phyloP scores from a whole-genome alignment of 1,284 basidiomycete species.

The Cutaneotrichosporon sp. region DNA sequence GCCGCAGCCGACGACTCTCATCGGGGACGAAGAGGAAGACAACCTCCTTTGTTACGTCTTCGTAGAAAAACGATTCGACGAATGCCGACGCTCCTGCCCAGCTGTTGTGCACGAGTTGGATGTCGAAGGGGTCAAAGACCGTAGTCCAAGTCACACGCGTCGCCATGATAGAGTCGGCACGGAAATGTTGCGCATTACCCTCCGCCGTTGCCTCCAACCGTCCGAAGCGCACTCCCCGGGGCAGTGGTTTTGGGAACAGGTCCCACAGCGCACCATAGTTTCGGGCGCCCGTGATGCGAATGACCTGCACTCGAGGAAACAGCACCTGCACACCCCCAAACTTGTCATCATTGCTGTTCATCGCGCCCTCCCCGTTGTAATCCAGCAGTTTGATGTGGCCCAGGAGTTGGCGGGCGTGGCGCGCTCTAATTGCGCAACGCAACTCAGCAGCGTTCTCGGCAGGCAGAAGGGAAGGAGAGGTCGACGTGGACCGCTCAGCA shows the following conservation, averaged over 20 bases:
- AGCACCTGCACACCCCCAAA: too few species aligned
- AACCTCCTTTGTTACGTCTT: not conserved
- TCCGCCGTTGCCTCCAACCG: not conserved
- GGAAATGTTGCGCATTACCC: not conserved
- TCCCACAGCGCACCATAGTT: too few species aligned
- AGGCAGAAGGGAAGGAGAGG: too few species aligned
- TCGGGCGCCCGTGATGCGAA: not conserved
- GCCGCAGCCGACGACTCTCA: not conserved
- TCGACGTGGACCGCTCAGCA: too few species aligned
- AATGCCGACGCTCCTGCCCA: not conserved
- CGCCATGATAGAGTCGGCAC: not conserved
- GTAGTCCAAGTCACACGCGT: not conserved
- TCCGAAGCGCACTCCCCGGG: not conserved
- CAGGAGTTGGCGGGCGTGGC: not conserved
- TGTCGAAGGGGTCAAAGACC: not conserved
- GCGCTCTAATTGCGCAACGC: not conserved
- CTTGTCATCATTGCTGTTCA: too few species aligned
- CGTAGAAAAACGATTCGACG: not conserved
- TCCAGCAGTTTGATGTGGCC: too few species aligned
- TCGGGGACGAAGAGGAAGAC: not conserved
- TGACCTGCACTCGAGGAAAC: not conserved
- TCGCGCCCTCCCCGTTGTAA: too few species aligned
- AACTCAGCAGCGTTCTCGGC: too few species aligned
- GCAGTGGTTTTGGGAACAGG: not conserved
- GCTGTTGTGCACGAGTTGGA: not conserved